Base-by-base conservation (phyloP, 768 basidiomycete genomes). In the Mycena chlorophos region DNA sequence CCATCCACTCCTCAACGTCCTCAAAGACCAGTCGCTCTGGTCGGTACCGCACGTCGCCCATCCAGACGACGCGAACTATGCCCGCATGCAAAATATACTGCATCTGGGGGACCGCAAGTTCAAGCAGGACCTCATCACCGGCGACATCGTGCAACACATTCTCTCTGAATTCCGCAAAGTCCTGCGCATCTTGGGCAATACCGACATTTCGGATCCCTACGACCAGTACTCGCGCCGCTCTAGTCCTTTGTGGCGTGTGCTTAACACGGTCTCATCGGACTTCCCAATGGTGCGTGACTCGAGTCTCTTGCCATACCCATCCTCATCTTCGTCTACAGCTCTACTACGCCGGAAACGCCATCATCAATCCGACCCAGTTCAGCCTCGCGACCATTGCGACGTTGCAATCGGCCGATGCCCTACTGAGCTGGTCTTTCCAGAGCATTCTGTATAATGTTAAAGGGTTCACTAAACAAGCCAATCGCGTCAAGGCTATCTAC, bases 111-210 rank as follows among this genome's bases (percentile, higher is more conserved):
- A 61, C 20, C 27, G 29, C 5, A 52, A 61, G 31, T 61, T 52
- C 46, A 54, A 31, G 34, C 60, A 61, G 39, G 56, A 61, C 46
- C 51, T 61, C 25, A 55, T 61, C 27, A 57, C 60, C 2, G 60
- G 56, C 3, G 56, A 61, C 34, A 54, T 61, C 26, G 56, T 55
- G 5, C 49, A 54, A 23, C 31, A 61, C 17, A 43, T 61, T 5
- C 5, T 57, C 14, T 29, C 26, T 16, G 60, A 57, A 30, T 57
- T 61, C 23, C 60, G 60, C 6, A 54, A 40, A 16, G 30, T 56
- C n/a, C 53, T 61, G 6, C 43, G 20, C 8, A 40, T 55, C 8
- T 46, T 61, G 4, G 60, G 56, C 5, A 54, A 57, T 29, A 16
- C 52, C 4, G 55, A 61, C 43, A 55, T 54, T 25, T 54, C 49